Percentiles rank a stretch among this genome's conserved stretches.
These are phyloP conservation scores for Psilocybe sp. DNA, from an alignment of 768 basidiomycete species.

Conservation along the genomic window DNA sequence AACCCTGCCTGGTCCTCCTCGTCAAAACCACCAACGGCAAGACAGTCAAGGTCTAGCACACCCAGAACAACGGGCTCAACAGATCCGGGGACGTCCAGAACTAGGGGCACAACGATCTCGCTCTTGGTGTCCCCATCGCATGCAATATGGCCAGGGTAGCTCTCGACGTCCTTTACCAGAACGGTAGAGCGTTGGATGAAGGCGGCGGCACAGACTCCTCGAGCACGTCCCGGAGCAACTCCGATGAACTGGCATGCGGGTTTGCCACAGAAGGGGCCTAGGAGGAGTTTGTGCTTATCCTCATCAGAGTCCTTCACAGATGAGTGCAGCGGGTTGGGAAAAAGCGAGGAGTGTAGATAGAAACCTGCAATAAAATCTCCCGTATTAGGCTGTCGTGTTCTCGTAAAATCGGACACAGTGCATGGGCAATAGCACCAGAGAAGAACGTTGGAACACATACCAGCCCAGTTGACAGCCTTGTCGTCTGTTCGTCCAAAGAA, in stretches of 20 bases:
- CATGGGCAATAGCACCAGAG: no score
- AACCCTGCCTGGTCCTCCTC: conserved; percentile 77
- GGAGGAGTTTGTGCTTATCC: conserved; percentile 40
- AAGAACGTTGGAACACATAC: conserved; percentile 34
- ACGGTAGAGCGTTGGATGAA: conserved; percentile 56
- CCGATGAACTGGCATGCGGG: conserved; percentile 89
- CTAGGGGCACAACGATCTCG: conserved; percentile 85
- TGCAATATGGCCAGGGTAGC: conserved; percentile 90
- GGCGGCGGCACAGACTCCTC: conserved; percentile 87
- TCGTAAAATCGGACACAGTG: no score
- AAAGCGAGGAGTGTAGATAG: conserved; percentile 69
- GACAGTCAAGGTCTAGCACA: conserved; percentile 87
- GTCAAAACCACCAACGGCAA: conserved; percentile 66
- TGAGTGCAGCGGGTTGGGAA: conserved; percentile 43
- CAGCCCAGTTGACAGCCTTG: conserved; percentile 89
- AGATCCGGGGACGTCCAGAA: conserved; percentile 29
- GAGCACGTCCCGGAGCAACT: conserved; percentile 45
- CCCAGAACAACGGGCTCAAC: conserved; percentile 37
- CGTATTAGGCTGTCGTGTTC: no score
- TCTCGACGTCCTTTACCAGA: conserved; percentile 75
- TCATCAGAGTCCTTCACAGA: conserved; percentile 14
- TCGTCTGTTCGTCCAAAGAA: conserved; percentile 61
- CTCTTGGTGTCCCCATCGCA: conserved; percentile 90
- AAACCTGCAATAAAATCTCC: conserved; percentile 55
- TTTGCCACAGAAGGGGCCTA: conserved; percentile 88